Evolutionary conservation across 495 filamentous ascomycete species (phyloP), one percentile per base, ranked within the genome.

Genomic region (Paragyromitra xinjiangensis): DNA sequence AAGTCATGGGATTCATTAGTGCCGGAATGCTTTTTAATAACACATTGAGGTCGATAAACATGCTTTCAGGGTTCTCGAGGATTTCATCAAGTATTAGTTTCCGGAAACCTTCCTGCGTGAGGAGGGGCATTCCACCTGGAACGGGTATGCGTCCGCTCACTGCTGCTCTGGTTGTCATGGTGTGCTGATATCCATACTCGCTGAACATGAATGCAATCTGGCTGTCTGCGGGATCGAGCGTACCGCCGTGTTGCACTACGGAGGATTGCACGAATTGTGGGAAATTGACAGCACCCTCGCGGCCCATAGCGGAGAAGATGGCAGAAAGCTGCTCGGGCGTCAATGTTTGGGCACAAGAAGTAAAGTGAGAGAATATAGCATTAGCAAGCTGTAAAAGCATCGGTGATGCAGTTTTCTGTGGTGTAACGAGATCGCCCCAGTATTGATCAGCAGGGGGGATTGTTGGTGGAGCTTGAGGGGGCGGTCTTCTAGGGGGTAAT

Each of bases 321-420:
- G 53, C 14, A 5, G 69, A 48, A 9, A 71, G 58, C n/a, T 71
- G 44, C 58, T 71, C 69, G 26, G 69, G 69, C 50, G 69, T 53
- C 9, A 55, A 29, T 0, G 69, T 40, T 34, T 45, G 69, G 2
- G 16, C 40, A 40, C 7, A 6, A 26, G 69, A 9, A 26, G 69
- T 16, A 26, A 71, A 71, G 58, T 64, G 69, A 2, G 26, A 24
- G 58, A 63, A 71, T 14, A 34, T 51, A 16, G 69, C 69, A 24
- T 71, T 58, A n/a, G n/a, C 42, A 29, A 71, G 56, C 4, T 58
- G 69, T 40, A 11, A 62, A 44, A 71, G 58, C 7, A 51, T 19
- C 16, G n/a, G 44, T 0, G 67, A 61, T 0, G 67, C 40, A 8
- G 44, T 51, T 12, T 14, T 51, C 9, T 63, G 26, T 11, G 69